Percentiles rank a stretch among this genome's conserved stretches.
phyloP scores from a whole-genome alignment of 768 basidiomycete genomes.

The Austroboletus festivus region DNA sequence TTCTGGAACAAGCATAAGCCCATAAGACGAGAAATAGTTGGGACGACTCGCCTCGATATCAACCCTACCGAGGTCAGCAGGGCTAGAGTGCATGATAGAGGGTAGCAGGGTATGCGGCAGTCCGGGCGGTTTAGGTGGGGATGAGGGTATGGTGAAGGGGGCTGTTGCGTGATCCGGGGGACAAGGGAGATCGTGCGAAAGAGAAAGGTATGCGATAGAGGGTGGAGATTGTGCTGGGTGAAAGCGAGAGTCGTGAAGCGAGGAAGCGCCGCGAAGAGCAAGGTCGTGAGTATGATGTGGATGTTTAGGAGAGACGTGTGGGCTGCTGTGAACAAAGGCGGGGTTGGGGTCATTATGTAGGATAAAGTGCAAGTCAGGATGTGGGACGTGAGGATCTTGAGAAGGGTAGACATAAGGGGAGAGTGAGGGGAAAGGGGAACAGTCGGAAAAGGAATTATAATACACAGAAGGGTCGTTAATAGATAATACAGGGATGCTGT shows the following conservation, averaged over 20 bases:
- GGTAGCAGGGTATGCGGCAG: conserved; percentile 32
- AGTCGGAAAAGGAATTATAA: conserved; percentile 33
- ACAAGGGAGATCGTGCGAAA: conserved; percentile 25
- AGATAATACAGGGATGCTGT: conserved; percentile 32
- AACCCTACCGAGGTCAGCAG: conserved; percentile 23
- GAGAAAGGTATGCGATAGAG: conserved; percentile 23
- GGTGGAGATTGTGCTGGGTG: conserved; percentile 25
- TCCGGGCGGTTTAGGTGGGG: conserved; percentile 22
- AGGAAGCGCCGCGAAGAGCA: conserved; percentile 12
- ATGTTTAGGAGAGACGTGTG: conserved; percentile 30
- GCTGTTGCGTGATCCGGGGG: conserved; percentile 13
- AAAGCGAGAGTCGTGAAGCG: conserved; percentile 27
- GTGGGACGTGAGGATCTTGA: conserved; percentile 26
- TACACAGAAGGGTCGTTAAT: conserved; percentile 30
- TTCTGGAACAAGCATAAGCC: conserved; percentile 22
- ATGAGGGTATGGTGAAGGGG: conserved; percentile 18
- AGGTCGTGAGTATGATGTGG: conserved; percentile 26
- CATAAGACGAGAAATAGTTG: background rate
- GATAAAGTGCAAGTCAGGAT: conserved; percentile 28
- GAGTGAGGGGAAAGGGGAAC: conserved; percentile 21
- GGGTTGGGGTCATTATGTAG: conserved; percentile 19
- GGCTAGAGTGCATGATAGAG: conserved; percentile 34
- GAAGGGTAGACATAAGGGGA: conserved; percentile 23
- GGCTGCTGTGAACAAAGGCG: conserved; percentile 17
- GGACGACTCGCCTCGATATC: conserved; percentile 24